phyloP scores from a whole-genome alignment of 345 rosid species.

The Jatropha curcas region DNA sequence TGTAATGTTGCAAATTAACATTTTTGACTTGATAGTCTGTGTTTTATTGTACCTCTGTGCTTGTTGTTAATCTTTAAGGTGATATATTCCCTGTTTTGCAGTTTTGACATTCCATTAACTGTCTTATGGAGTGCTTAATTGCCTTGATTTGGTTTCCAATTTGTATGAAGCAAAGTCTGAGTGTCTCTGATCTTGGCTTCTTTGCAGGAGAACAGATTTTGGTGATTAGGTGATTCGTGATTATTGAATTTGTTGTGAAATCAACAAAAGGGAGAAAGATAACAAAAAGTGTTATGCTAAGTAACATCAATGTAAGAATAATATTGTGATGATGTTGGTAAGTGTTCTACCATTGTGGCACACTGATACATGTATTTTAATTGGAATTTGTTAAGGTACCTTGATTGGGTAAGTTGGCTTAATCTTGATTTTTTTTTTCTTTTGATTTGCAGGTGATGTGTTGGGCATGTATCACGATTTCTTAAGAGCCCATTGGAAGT shows the following conservation, averaged over 20 bases:
- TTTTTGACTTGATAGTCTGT: background rate
- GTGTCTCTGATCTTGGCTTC: constrained; percentile 4
- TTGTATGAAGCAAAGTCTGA: background rate
- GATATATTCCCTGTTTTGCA: too few relatives aligned
- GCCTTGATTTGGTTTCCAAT: background rate
- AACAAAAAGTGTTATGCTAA: constrained; percentile 98
- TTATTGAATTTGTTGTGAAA: constrained; percentile 93
- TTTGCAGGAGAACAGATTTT: constrained; percentile 96
- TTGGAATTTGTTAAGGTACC: too few relatives aligned
- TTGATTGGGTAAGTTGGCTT: too few relatives aligned
- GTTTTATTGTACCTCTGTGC: too few relatives aligned
- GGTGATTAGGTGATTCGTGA: constrained; percentile 99
- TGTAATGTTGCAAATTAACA: background rate
- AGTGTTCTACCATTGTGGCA: background rate
- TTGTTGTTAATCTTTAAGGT: too few relatives aligned
- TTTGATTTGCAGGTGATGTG: constrained; percentile 98
- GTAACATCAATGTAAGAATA: constrained; percentile 93
- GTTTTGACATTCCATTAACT: background rate
- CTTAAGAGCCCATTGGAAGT: constrained; percentile 99
- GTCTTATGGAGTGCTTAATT: background rate
- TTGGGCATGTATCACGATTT: constrained; percentile 98
- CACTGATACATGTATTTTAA: background rate
- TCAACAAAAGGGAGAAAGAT: constrained; percentile 95
- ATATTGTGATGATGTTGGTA: background rate
- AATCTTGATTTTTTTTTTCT: too few relatives aligned